These are phyloP conservation scores for Solanum pinnatisectum DNA, from an alignment of 257 asterid genomes.

Conservation along the genomic window DNA sequence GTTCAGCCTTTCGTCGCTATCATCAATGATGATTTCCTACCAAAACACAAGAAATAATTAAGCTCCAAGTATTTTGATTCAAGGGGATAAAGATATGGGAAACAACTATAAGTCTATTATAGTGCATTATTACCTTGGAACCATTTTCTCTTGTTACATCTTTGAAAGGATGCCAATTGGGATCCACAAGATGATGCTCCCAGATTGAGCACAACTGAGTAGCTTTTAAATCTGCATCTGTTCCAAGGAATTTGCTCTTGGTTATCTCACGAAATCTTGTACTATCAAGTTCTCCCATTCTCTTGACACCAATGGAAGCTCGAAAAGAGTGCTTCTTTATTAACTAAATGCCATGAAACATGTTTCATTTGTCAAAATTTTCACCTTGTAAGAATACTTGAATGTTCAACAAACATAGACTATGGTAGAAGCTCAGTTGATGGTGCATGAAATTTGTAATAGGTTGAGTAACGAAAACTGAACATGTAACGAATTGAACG, in stretches of 20 bases:
- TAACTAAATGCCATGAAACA: no score
- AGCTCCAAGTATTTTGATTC: not conserved
- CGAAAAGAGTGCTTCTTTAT: not conserved
- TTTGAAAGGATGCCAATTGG: slow-evolving; percentile 14
- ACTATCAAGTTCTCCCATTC: slow-evolving; percentile 16
- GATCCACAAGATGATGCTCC: slow-evolving; percentile 6
- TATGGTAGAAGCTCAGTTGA: not conserved
- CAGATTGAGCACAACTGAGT: slow-evolving; percentile 8
- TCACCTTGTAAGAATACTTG: not conserved
- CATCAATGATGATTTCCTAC: slow-evolving; percentile 5
- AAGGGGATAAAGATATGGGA: not conserved
- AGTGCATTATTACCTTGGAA: not conserved
- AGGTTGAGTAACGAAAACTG: not conserved
- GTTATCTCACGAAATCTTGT: not conserved
- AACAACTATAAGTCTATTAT: not conserved
- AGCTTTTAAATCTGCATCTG: not conserved
- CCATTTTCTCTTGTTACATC: not conserved
- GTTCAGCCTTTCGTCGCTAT: slow-evolving; percentile 9
- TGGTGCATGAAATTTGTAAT: not conserved
- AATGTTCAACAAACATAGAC: not conserved
- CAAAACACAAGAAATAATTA: not conserved
- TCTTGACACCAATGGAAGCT: slow-evolving; percentile 8
- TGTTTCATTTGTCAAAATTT: not conserved
- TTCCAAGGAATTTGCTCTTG: not conserved
- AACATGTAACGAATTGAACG: not conserved